These are phyloP conservation scores for Thalassiosira tumida DNA, from an alignment of 352 stramenopile species.

Conservation along the genomic window DNA sequence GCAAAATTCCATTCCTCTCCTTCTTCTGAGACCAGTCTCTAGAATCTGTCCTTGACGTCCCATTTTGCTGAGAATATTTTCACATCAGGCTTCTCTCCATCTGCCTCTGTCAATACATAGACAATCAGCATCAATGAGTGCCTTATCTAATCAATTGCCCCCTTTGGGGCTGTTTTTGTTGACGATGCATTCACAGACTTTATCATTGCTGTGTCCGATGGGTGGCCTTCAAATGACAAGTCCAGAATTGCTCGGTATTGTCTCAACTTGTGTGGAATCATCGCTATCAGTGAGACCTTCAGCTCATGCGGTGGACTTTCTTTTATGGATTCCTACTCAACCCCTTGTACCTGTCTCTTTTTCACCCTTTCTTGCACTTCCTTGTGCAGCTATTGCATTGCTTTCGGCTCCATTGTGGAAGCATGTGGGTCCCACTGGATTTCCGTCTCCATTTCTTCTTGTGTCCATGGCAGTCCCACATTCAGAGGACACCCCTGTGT, in stretches of 20 bases:
- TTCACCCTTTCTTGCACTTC: slow-evolving; percentile 28
- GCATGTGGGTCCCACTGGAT: slow-evolving; percentile 27
- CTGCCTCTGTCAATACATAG: slow-evolving; percentile 25
- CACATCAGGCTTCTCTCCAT: neutral
- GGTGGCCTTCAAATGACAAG: slow-evolving; percentile 1
- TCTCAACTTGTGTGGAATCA: slow-evolving; percentile 53
- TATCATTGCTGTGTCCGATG: neutral
- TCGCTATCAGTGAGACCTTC: slow-evolving; percentile 28
- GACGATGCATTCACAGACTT: slow-evolving; percentile 25
- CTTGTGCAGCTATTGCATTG: slow-evolving; percentile 7
- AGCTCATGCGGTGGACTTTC: neutral
- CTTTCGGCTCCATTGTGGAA: slow-evolving; percentile 21
- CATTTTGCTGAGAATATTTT: slow-evolving; percentile 49
- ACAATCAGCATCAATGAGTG: slow-evolving; percentile 20
- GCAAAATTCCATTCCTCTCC: slow-evolving; percentile 55
- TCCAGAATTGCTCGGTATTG: slow-evolving; percentile 32
- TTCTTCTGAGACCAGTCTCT: neutral
- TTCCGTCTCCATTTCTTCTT: slow-evolving; percentile 28
- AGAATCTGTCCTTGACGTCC: slow-evolving; percentile 61
- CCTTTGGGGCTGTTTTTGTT: neutral
- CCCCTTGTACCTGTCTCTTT: neutral
- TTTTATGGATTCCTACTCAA: slow-evolving; percentile 42
- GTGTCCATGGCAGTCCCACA: slow-evolving; percentile 5
- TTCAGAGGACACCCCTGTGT: neutral
- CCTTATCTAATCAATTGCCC: slow-evolving; percentile 13